Percentiles rank a stretch among this genome's conserved stretches.
phyloP scores from a whole-genome alignment of 2,329 filamentous ascomycete genomes.

The Cladobotryum protrusum region DNA sequence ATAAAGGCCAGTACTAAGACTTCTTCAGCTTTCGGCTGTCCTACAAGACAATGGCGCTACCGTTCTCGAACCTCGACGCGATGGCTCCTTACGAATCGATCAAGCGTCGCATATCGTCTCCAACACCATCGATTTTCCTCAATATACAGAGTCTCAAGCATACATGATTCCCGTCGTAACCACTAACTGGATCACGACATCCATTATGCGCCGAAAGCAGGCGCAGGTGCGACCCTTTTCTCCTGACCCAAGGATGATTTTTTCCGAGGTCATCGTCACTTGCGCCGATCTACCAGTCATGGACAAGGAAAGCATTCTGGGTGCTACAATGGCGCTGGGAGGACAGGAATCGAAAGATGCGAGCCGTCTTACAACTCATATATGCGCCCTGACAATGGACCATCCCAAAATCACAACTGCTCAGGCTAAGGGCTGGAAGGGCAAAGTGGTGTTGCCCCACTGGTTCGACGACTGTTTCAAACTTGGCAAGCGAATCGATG shows the following conservation, averaged over 20 bases:
- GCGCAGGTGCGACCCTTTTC: constrained; percentile 79
- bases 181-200: constrained; percentile 70
- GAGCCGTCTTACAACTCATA: constrained; percentile 73
- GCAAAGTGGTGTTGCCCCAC: constrained; percentile 85
- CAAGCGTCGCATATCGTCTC: constrained; percentile 54
- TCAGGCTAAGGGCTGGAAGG: constrained; percentile 57
- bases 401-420: constrained; percentile 64
- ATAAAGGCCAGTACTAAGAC: constrained; percentile 5
- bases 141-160: constrained; percentile 69
- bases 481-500: constrained; percentile 84
- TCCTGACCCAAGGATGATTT: constrained; percentile 84
- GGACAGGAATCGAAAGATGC: constrained; percentile 70
- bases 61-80: constrained; percentile 40
- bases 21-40: constrained; percentile 34
- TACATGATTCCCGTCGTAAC: constrained; percentile 79
- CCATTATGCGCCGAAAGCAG: constrained; percentile 61
- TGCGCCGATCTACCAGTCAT: constrained; percentile 78
- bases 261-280: constrained; percentile 75
- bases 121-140: constrained; percentile 83
- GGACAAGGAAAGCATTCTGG: constrained; percentile 88
- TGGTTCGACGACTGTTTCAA: constrained; percentile 98
- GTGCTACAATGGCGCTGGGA: constrained; percentile 82
- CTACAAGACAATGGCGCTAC: constrained; percentile 45
- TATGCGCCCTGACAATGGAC: constrained; percentile 74
- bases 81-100: constrained; percentile 43